These are phyloP conservation scores for Fabrea salina DNA, from an alignment of 169 alveolate genomes.

Conservation along the genomic window DNA sequence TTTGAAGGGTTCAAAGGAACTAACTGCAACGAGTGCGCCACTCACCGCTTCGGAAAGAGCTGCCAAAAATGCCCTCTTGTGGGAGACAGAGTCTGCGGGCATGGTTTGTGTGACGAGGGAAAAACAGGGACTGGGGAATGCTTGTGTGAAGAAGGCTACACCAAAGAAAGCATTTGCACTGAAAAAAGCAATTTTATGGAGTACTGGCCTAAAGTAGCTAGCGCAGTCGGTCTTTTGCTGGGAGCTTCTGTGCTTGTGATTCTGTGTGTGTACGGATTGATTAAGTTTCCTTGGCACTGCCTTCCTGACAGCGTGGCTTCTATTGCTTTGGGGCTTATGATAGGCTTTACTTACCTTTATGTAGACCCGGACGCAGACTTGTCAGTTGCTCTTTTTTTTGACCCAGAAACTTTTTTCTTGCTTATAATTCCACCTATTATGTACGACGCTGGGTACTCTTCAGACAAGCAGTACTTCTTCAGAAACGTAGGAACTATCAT, in stretches of 20 bases:
- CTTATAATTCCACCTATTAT: constrained; percentile 47
- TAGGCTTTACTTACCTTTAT: constrained; percentile 22
- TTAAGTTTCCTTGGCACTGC: background rate
- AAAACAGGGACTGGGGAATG: constrained; percentile 40
- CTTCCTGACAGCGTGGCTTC: constrained; percentile 44
- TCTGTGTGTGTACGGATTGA: background rate
- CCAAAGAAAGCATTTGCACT: constrained; percentile 11
- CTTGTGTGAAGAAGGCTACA: constrained; percentile 13
- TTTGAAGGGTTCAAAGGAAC: constrained; percentile 25
- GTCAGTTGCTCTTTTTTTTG: constrained; percentile 18
- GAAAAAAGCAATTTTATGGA: background rate
- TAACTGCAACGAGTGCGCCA: constrained; percentile 31
- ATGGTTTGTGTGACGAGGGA: constrained; percentile 44
- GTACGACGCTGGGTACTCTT: constrained; percentile 53
- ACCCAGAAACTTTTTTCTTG: constrained; percentile 42
- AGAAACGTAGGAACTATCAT: constrained; percentile 38
- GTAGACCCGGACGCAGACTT: constrained; percentile 2
- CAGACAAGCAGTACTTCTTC: constrained; percentile 35
- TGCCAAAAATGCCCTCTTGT: constrained; percentile 33
- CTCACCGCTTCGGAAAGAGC: constrained; percentile 20
- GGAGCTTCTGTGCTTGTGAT: constrained; percentile 27
- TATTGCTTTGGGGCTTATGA: constrained; percentile 32
- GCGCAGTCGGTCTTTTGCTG: constrained; percentile 17
- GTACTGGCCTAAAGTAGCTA: constrained; percentile 5
- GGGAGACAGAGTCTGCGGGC: constrained; percentile 30